These are phyloP conservation scores for Auricularia heimuer DNA, from an alignment of 768 basidiomycete species.

Conservation along the genomic window DNA sequence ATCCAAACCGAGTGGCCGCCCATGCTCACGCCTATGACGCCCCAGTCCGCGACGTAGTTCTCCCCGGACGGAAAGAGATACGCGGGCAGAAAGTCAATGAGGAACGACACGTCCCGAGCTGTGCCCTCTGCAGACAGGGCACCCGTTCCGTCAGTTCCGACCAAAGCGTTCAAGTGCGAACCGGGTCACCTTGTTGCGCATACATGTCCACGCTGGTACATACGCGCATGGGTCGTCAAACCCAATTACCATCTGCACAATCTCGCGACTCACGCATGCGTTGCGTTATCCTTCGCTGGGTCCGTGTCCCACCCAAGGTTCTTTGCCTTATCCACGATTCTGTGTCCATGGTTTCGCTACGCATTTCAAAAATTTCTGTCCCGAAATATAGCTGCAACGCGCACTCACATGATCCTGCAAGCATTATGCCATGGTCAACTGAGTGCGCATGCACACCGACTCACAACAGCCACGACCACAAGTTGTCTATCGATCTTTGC, in stretches of 20 bases:
- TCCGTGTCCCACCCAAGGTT: conserved; percentile 32
- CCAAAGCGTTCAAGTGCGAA: background rate
- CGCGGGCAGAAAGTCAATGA: conserved; percentile 70
- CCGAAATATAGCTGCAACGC: too few relatives aligned
- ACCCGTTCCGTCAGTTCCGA: background rate
- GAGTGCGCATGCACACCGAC: too few relatives aligned
- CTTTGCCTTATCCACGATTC: conserved; percentile 26
- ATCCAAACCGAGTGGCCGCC: conserved; percentile 84
- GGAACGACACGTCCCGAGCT: conserved; percentile 62
- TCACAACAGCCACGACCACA: too few relatives aligned
- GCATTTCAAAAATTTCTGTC: too few relatives aligned
- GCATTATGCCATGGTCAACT: too few relatives aligned
- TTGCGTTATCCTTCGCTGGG: conserved; percentile 27
- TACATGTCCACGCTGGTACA: conserved; percentile 36
- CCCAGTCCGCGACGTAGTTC: conserved; percentile 54
- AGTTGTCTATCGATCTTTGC: too few relatives aligned
- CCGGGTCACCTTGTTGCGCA: conserved; percentile 30
- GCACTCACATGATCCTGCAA: too few relatives aligned
- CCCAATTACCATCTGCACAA: background rate
- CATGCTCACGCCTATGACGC: conserved; percentile 64
- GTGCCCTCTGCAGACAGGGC: conserved; percentile 41
- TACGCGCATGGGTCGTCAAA: conserved; percentile 5
- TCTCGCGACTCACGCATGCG: conserved; percentile 30
- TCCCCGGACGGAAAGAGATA: conserved; percentile 65
- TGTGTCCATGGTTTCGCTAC: conserved; percentile 44